Evolutionary conservation across 164 flowering plant genomes (phyloP), one percentile per base, ranked within the genome.

Genomic region (Platanus orientalis): DNA sequence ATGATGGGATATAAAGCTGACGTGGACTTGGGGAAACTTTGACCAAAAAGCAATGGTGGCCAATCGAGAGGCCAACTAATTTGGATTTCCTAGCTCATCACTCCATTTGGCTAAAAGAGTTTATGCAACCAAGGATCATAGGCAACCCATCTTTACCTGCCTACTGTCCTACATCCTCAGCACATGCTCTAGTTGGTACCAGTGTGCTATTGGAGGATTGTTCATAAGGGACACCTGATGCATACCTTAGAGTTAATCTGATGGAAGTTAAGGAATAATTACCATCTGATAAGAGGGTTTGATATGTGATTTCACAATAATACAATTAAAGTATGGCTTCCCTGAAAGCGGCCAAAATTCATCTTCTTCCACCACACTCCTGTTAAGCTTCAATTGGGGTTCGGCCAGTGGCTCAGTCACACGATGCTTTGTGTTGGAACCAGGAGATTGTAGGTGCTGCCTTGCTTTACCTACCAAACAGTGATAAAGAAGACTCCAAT

Each of bases 271-370:
- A 67, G 49, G 19, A 45, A 45, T 23, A 17, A 21, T 67, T 67
- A 76, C 75, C 80, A 76, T 0, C 9, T 42, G 62, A 69, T 28
- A 42, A 5, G 0, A 3, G 21, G 48, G 51, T 27, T 39, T 45
- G 49, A 73, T 30, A 51, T 76, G 63, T 11, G 73, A 32, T 47
- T 25, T 69, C 20, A 23, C 0, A 42, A 76, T 25, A 54, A 78
- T 49, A 9, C 63, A 30, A 59, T 61, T 50, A 51, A 78, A 78
- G 70, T 59, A 74, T 19, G 76, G 80, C 34, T 69, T 73, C 48
- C 71, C 76, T 30, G 76, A 62, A 48, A 78, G 76, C 1, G 72
- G 64, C 63, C 56, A 64, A 67, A 34, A 50, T 14, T 76, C 76
- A 40, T 68, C 74, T 12, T 64, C 72, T 10, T 49, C 64, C n/a